Evolutionary conservation across 371 early-diverging fungal genomes (phyloP).

Genomic region (Sporodiniella umbellata): DNA sequence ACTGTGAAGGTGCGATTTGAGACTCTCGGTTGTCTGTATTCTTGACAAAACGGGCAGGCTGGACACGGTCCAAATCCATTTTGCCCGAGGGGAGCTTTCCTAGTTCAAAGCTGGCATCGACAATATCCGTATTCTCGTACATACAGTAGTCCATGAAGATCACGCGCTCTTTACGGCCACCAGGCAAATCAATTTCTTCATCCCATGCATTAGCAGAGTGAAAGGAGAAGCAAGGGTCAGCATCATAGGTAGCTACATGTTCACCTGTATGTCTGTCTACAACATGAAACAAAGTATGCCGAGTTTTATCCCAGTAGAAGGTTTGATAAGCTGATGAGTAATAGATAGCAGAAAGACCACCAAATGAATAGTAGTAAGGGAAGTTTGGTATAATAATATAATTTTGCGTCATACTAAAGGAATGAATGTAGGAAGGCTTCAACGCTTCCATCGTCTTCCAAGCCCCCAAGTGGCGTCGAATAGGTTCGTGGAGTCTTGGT

Average conservation of each 20-base stretch:
- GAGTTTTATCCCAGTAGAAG: slow-evolving; percentile 51
- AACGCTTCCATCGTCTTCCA: slow-evolving; percentile 39
- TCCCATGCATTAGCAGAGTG: slow-evolving; percentile 65
- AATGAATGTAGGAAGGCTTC: slow-evolving; percentile 59
- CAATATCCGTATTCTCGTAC: slow-evolving; percentile 50
- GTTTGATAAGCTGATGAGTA: slow-evolving; percentile 56
- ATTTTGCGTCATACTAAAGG: slow-evolving; percentile 59
- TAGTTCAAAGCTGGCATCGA: slow-evolving; percentile 47
- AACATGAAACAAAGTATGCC: slow-evolving; percentile 54
- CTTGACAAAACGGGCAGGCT: slow-evolving; percentile 40
- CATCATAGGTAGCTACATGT: slow-evolving; percentile 62
- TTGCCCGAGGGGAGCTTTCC: slow-evolving; percentile 31
- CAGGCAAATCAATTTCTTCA: slow-evolving; percentile 35
- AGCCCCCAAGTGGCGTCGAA: slow-evolving; percentile 43
- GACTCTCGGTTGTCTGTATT: slow-evolving; percentile 33
- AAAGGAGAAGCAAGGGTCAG: slow-evolving; percentile 60
- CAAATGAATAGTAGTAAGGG: slow-evolving; percentile 56
- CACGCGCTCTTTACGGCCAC: slow-evolving; percentile 34
- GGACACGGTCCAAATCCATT: slow-evolving; percentile 25
- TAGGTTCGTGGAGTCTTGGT: slow-evolving; percentile 32
- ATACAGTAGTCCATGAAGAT: slow-evolving; percentile 45
- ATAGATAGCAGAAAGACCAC: slow-evolving; percentile 57
- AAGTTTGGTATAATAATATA: slow-evolving; percentile 63
- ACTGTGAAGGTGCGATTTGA: slow-evolving; percentile 40
- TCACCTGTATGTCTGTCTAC: slow-evolving; percentile 49